Base-by-base conservation (phyloP, 352 stramenopile species). In the Stramenopiles sp. region DNA sequence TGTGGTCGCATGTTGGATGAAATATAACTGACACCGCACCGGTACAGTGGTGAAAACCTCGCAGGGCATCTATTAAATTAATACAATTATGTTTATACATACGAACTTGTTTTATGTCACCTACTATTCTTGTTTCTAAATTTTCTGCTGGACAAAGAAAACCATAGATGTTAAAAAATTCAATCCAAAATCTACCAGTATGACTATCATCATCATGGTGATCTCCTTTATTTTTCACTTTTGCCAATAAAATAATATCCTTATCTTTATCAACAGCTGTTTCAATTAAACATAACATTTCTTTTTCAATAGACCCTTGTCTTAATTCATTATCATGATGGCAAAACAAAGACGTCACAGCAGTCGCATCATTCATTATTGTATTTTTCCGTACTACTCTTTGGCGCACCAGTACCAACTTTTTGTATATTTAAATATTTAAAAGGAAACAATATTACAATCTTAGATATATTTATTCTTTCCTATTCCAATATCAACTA, bases 161-260 rank as follows among this genome's bases (percentile, higher is more conserved):
- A 13, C 65, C 65, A 13, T 33, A 13, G 13, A 76, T 76, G 30
- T 13, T 31, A 33, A 7, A 31, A 76, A 76, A 76, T 33, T 76
- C 30, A 76, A 76, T 76, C 30, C 30, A 76, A 13, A 76, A 76
- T 76, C 65, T 76, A 76, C 65, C 65, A 33, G 65, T 76, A 7
- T 31, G 30, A 33, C 30, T 76, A 20, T 76, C 31, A 33, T 76
- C 30, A 31, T 31, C 30, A 7, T 76, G 30, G 65, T 76, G 65
- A 31, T 76, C 65, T 76, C 65, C 65, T 13, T 76, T 76, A 33
- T 33, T 76, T 33, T 33, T 31, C 13, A 76, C 13, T 7, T 31
- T 76, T 31, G 30, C 30, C 7, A 76, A 13, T 20, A 76, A 20
- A 4, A 76, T 7, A 13, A 76, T 33, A 7, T 31, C 31, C 13